phyloP scores from a whole-genome alignment of 192 early-diverging fungal genomes.

The Neocallimastix lanati region DNA sequence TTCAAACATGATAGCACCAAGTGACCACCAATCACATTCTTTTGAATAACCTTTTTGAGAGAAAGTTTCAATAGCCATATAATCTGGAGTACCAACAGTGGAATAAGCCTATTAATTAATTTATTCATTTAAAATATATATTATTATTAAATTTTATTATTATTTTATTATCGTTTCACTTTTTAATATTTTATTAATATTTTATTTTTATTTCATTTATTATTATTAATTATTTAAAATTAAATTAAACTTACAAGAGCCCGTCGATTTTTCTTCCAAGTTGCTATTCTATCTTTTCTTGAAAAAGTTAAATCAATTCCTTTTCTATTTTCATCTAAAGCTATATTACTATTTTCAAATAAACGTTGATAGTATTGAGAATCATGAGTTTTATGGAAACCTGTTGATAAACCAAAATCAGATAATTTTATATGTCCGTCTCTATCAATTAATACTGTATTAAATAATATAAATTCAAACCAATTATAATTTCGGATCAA shows the following conservation, averaged over 20 bases:
- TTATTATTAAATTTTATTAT: too few relatives aligned
- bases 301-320: slow-evolving; percentile 85
- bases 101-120: slow-evolving; percentile 55
- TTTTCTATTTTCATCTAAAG: slow-evolving; percentile 24
- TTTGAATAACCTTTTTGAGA: slow-evolving; percentile 84
- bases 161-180: too few relatives aligned
- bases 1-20: slow-evolving; percentile 99
- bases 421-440: slow-evolving; percentile 98
- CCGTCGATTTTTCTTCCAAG: slow-evolving; percentile 94
- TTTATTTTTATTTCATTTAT: not conserved
- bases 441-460: slow-evolving; percentile 84
- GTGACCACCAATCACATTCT: slow-evolving; percentile 99
- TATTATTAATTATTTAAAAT: not conserved
- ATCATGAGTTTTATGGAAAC: slow-evolving; percentile 98
- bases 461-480: slow-evolving; percentile 62
- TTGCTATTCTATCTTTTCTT: slow-evolving; percentile 85
- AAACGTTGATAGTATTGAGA: slow-evolving; percentile 82
- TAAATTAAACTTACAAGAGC: slow-evolving; percentile 36
- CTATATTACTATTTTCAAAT: slow-evolving; percentile 45
- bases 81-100: slow-evolving; percentile 96
- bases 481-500: not conserved
- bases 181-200: too few relatives aligned
- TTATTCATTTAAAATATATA: too few relatives aligned
- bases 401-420: slow-evolving; percentile 98
- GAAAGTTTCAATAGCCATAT: slow-evolving; percentile 72